These are phyloP conservation scores for Ceratobasidium papillatum DNA, from an alignment of 1,284 basidiomycete species.

Conservation along the genomic window DNA sequence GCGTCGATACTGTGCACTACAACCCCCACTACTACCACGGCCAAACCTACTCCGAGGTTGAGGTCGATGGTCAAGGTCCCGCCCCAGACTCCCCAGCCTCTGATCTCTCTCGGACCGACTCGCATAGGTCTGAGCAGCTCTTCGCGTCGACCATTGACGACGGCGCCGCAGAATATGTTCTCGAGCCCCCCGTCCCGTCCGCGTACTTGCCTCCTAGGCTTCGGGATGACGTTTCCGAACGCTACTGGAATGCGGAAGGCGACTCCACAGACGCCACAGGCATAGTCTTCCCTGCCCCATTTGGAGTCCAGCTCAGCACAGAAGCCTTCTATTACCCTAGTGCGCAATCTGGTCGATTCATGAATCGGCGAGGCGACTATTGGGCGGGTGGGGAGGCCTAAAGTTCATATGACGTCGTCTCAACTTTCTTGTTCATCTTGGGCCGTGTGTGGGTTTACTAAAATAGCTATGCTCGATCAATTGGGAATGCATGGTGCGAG, in stretches of 20 bases:
- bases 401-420: slow-evolving; percentile 5
- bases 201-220: slow-evolving; percentile 10
- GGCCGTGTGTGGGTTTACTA: neutral
- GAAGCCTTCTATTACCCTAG: slow-evolving; percentile 37
- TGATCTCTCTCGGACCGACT: slow-evolving; percentile 31
- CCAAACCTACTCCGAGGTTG: slow-evolving; percentile 33
- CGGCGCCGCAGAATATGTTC: slow-evolving; percentile 26
- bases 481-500: slow-evolving; percentile 4
- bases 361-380: slow-evolving; percentile 38
- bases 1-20: slow-evolving; percentile 22
- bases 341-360: slow-evolving; percentile 33
- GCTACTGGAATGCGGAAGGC: slow-evolving; percentile 36
- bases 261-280: slow-evolving; percentile 36
- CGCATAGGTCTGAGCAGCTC: slow-evolving; percentile 30
- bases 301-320: slow-evolving; percentile 25
- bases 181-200: slow-evolving; percentile 28
- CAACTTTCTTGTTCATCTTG: neutral
- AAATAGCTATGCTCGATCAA: slow-evolving; percentile 14
- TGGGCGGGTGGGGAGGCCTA: slow-evolving; percentile 35
- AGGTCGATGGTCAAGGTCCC: slow-evolving; percentile 31
- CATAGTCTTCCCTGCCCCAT: slow-evolving; percentile 26
- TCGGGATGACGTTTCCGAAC: slow-evolving; percentile 25
- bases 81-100: slow-evolving; percentile 30
- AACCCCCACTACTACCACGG: slow-evolving; percentile 33
- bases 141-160: slow-evolving; percentile 22